phyloP scores from a whole-genome alignment of 2,329 filamentous ascomycete genomes.

The Fusarium phyllophilum region DNA sequence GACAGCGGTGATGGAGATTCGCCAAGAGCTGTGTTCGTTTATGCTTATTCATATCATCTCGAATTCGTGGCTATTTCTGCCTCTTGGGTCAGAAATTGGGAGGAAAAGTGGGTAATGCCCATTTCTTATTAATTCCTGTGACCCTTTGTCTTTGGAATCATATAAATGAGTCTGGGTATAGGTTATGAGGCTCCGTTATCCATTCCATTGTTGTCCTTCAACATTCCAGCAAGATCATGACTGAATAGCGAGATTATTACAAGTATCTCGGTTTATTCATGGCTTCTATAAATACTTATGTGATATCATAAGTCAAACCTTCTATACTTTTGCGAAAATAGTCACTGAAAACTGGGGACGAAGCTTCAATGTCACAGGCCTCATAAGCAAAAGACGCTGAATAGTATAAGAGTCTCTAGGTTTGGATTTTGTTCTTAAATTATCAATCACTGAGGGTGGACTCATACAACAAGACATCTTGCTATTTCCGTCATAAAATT shows the following conservation, averaged over 20 bases:
- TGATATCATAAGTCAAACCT: not conserved
- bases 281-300: fast-evolving
- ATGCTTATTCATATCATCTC: not conserved
- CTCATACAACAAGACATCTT: fast-evolving
- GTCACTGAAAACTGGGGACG: fast-evolving
- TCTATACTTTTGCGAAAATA: fast-evolving
- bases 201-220: not conserved
- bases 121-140: not conserved
- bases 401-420: not conserved
- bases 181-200: not conserved
- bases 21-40: not conserved
- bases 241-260: fast-evolving
- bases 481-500: fast-evolving
- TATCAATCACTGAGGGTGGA: not conserved
- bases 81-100: not conserved
- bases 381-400: fast-evolving
- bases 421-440: not conserved
- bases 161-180: not conserved
- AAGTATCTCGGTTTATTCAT: not conserved
- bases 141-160: too few relatives aligned
- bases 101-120: not conserved
- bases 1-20: not conserved
- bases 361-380: fast-evolving
- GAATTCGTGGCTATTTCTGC: not conserved
- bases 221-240: not conserved